Base-by-base conservation (phyloP, 805 yeast genomes). In the Spathaspora sp. region DNA sequence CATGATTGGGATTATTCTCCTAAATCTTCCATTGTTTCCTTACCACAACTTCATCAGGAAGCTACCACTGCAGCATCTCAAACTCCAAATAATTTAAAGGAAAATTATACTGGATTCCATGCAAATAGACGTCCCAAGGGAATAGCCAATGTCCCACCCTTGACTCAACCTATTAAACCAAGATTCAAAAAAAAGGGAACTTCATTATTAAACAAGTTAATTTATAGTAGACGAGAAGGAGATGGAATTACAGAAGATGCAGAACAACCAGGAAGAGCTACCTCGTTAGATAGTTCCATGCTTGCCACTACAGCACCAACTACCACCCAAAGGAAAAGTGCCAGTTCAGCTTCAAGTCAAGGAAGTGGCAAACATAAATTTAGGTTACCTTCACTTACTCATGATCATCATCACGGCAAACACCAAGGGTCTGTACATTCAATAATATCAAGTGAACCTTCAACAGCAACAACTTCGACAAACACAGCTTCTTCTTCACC, bases 81-180 rank as follows among this genome's bases (percentile, higher is more conserved):
- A 20, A 4, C 20, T 17, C 31, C 39, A 44, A 16, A 14, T 16
- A 49, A 51, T 28, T 40, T 60, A 20, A 59, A 57, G 42, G 62
- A 57, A 31, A 61, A 67, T 50, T 74, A 74, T 56, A 64, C 66
- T 42, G 79, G 79, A 5, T 73, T 75, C 60, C 79, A 75, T 55
- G 66, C 68, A 12, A 64, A 64, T 43, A 65, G 57, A 46, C 55
- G 62, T 29, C 62, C 60, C 44, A 61, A 66, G 17, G 67, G 66
- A 8, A 56, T 57, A 17, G 63, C 64, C 19, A 70, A 71, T 16
- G 61, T 72, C 2, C 82, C 83, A 0, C 82, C 83, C 2, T 67
- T 77, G 44, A 56, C 65, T 19, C 78, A 73, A n/a, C 82, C 82
- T 1, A 73, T 79, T 28, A 78, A 77, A 54, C 82, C 82, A 0